These are phyloP conservation scores for Rhododendron mucronatum DNA, from an alignment of 148 eudicot species.

Conservation along the genomic window DNA sequence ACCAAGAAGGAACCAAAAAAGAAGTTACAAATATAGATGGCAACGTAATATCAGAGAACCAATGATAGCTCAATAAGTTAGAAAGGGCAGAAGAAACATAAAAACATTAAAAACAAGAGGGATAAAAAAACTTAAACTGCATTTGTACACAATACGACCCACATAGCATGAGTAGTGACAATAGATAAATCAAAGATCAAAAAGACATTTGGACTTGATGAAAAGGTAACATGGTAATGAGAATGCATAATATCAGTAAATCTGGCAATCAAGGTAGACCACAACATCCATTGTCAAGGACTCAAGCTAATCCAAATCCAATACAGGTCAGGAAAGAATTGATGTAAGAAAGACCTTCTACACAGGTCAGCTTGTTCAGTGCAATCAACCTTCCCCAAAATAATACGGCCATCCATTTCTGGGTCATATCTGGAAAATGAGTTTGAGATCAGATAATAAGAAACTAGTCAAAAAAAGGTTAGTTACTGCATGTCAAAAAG, in stretches of 20 bases:
- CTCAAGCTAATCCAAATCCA: background rate
- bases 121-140: background rate
- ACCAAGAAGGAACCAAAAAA: background rate
- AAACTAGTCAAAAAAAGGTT: slow-evolving; percentile 24
- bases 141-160: background rate
- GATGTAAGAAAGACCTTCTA: slow-evolving; percentile 44
- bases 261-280: background rate
- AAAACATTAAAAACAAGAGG: background rate
- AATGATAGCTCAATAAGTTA: background rate
- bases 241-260: background rate
- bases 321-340: background rate
- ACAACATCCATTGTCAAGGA: background rate
- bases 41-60: background rate
- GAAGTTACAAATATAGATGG: background rate
- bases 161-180: background rate
- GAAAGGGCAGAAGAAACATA: background rate
- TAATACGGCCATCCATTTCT: slow-evolving; percentile 90
- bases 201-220: background rate
- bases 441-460: slow-evolving; percentile 13
- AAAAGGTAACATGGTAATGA: background rate
- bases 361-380: slow-evolving; percentile 77
- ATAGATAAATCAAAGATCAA: background rate
- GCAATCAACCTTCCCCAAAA: slow-evolving; percentile 92
- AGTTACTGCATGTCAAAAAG: slow-evolving; percentile 17
- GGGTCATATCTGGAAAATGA: slow-evolving; percentile 67